phyloP scores from a whole-genome alignment of 2,329 filamentous ascomycete species.

The Fusarium continuum region DNA sequence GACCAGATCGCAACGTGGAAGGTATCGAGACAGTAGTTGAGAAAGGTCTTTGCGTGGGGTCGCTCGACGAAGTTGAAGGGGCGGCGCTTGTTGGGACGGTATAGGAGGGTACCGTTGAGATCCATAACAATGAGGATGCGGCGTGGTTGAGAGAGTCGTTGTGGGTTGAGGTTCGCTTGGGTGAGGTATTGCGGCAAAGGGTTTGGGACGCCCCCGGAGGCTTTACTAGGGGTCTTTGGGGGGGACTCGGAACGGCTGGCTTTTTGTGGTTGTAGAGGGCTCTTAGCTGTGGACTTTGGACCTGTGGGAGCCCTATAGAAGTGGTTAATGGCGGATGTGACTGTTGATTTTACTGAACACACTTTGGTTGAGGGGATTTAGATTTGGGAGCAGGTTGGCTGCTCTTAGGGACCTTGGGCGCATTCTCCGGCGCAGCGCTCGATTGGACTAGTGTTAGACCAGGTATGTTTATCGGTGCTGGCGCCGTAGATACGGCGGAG shows the following conservation, averaged over 20 bases:
- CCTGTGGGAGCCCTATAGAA: conserved; percentile 9
- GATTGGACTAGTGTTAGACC: conserved; percentile 29
- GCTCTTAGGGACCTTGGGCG: background rate
- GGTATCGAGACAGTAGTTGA: conserved; percentile 76
- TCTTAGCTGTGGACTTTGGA: background rate
- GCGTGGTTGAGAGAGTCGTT: conserved; percentile 57
- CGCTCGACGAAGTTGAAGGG: conserved; percentile 69
- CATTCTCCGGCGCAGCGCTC: background rate
- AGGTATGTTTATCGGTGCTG: conserved; percentile 18
- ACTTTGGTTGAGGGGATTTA: background rate
- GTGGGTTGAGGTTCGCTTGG: conserved; percentile 58
- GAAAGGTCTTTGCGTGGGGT: conserved; percentile 73
- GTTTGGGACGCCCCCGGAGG: conserved; percentile 67
- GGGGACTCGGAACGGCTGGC: conserved; percentile 7
- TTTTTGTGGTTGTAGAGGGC: background rate
- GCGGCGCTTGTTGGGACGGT: conserved; percentile 65
- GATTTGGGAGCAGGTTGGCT: background rate
- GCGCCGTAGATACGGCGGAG: background rate
- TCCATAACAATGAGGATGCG: conserved; percentile 86
- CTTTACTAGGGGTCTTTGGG: conserved; percentile 45
- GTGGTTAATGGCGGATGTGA: background rate
- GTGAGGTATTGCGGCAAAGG: conserved; percentile 69
- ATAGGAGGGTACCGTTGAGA: conserved; percentile 89
- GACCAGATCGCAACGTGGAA: conserved; percentile 93
- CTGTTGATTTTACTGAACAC: background rate